Evolutionary conservation across 805 yeast genomes (phyloP), one percentile per base, ranked within the genome.

Genomic region (Saccharomycopsis fibuligera): DNA sequence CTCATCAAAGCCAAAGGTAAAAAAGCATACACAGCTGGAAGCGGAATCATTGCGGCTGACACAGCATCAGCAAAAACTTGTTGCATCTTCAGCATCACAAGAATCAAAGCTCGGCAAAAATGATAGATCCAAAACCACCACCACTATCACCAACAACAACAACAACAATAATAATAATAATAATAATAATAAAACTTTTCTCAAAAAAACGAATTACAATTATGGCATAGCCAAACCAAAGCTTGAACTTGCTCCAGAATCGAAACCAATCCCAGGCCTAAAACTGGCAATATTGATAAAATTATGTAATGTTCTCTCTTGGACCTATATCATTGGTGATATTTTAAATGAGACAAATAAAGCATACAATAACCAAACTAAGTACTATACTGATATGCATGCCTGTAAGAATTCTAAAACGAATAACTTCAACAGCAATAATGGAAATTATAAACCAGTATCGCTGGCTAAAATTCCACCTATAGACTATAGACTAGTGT

Each of bases 291-390:
- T n/a, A n/a, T n/a, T n/a, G n/a, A 29, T 44, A 9, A 44, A 37
- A 16, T 14, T 29, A 5, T 47, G 50, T 29, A 35, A 17, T 23
- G 6, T 35, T 16, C 17, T 47, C 10, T 47, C 50, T 9, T 47
- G 50, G 50, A n/a, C 40, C 5, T 47, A 47, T 22, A 47, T 47
- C 12, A 19, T 27, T 5, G 50, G 50, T 19, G 50, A 47, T 25
- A 21, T 47, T 6, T 8, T 37, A 24, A 24, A 41, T 21, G 47
- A 42, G 25, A 47, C 46, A 5, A 9, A 10, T 4, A 47, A 47
- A 35, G 46, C 31, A 22, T 46, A 40, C 31, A 14, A 41, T 16
- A 29, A 41, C 21, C 45, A 41, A 19, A n/a, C n/a, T n/a, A 6
- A 21, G 4, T 19, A 24, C 21, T 12, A 16, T 33, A 33, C 17